Conservation (phyloP, 768 basidiomycete species). For the Trametes gibbosa region DNA sequence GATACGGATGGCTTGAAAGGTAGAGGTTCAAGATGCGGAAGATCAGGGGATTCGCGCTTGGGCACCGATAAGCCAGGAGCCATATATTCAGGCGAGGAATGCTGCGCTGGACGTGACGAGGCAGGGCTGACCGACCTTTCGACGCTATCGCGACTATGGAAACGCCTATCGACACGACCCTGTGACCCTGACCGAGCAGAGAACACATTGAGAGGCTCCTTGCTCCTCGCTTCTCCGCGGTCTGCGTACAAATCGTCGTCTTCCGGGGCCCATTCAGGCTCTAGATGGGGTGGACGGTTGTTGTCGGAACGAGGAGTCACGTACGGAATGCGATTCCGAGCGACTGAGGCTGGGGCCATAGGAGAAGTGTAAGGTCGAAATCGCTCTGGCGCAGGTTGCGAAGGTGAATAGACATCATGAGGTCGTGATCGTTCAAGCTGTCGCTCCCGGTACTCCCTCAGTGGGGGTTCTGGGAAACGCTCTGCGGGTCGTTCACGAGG, state of each 20-base stretch:
- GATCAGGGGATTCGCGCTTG: constrained; percentile 18
- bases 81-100: constrained; percentile 5
- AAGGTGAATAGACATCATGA: constrained; percentile 18
- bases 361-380: constrained; percentile 44
- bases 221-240: background rate
- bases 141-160: background rate
- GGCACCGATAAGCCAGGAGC: background rate
- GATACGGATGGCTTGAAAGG: constrained; percentile 2
- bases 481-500: constrained; percentile 15
- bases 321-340: constrained; percentile 38
- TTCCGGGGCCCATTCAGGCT: constrained; percentile 14
- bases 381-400: constrained; percentile 42
- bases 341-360: constrained; percentile 20
- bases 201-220: background rate
- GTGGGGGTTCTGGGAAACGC: constrained; percentile 4
- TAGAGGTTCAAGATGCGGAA: constrained; percentile 8
- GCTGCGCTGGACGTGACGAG: constrained; percentile 1
- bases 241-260: constrained; percentile 14
- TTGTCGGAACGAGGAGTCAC: constrained; percentile 38
- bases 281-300: constrained; percentile 33
- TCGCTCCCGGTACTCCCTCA: constrained; percentile 2
- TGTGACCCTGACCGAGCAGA: background rate
- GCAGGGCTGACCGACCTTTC: constrained; percentile 15
- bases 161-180: background rate
- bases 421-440: constrained; percentile 1